A percentile compares a stretch with the other conserved stretches of the same genome.
Evolutionary conservation across 2,329 filamentous ascomycete genomes (phyloP).

Genomic region (Didymella pomorum): DNA sequence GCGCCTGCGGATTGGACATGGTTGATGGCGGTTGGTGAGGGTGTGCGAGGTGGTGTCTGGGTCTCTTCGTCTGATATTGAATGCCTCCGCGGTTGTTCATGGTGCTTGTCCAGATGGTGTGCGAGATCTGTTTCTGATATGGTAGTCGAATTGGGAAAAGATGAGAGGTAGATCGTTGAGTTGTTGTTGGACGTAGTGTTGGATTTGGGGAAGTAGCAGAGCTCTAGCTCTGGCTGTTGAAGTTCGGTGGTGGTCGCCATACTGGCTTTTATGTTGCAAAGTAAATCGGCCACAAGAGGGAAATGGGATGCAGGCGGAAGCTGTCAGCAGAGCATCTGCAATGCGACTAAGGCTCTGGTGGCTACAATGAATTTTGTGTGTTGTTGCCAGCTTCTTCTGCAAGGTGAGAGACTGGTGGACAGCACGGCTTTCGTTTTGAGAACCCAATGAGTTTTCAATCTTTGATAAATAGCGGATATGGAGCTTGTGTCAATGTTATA

Average conservation of each 20-base stretch:
- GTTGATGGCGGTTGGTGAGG: background rate
- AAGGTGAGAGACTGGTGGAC: too few relatives aligned
- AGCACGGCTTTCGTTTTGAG: too few relatives aligned
- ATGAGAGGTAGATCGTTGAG: constrained; percentile 5
- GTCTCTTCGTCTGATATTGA: constrained; percentile 14
- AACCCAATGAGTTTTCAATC: too few relatives aligned
- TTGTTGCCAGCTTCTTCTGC: too few relatives aligned
- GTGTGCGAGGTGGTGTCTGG: constrained; percentile 11
- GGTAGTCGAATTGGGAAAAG: background rate
- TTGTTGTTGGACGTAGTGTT: constrained; percentile 3
- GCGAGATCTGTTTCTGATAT: constrained; percentile 12
- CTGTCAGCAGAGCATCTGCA: too few relatives aligned
- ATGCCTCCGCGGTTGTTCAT: background rate
- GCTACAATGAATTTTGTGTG: too few relatives aligned
- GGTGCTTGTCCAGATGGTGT: background rate
- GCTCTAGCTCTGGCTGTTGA: constrained; percentile 14
- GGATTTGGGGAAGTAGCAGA: constrained; percentile 9
- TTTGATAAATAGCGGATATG: too few relatives aligned
- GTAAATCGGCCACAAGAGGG: too few relatives aligned
- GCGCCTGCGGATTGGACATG: background rate
- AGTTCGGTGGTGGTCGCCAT: constrained; percentile 16
- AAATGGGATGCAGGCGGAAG: too few relatives aligned
- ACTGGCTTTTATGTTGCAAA: too few relatives aligned
- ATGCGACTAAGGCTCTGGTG: too few relatives aligned
- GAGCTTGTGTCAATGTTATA: background rate